Conservation (phyloP, 108 stramenopile genomes). For the Thalassiosira profunda region DNA sequence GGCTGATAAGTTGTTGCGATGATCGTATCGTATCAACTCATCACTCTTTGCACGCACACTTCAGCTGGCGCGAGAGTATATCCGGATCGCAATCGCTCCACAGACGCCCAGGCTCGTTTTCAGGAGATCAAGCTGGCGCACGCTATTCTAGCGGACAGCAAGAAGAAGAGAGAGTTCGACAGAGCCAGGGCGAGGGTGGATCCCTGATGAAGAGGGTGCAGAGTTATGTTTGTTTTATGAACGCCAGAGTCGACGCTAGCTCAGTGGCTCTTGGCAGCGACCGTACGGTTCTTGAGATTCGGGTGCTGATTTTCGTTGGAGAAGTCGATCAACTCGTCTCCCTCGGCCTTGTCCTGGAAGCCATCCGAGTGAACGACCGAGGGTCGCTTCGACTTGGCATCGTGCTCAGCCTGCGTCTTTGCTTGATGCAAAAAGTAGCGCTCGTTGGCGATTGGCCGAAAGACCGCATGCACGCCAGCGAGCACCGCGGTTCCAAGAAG, state of each 20-base stretch:
- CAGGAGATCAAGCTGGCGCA: constrained; percentile 69
- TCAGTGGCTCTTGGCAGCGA: too few relatives aligned
- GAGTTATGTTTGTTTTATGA: too few relatives aligned
- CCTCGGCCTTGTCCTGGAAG: background rate
- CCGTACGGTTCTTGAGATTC: constrained; percentile 2
- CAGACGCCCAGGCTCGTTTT: constrained; percentile 59
- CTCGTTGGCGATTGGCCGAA: constrained; percentile 28
- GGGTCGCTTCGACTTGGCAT: too few relatives aligned
- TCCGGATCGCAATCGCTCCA: constrained; percentile 66
- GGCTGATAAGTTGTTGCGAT: background rate
- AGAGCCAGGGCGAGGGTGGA: background rate
- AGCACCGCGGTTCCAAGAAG: background rate
- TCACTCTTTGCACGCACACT: background rate
- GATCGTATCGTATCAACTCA: background rate
- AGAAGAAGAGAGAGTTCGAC: constrained; percentile 61
- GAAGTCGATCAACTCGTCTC: background rate
- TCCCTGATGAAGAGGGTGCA: too few relatives aligned
- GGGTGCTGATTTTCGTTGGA: too few relatives aligned
- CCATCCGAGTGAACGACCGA: background rate
- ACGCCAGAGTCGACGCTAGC: too few relatives aligned
- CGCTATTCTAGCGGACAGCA: constrained; percentile 61
- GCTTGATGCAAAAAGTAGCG: constrained; percentile 10
- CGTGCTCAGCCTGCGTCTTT: background rate
- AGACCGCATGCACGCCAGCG: constrained; percentile 7
- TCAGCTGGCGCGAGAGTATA: constrained; percentile 58